Evolutionary conservation across 2,329 filamentous ascomycete species (phyloP).

Genomic region (Trichoderma koningii): DNA sequence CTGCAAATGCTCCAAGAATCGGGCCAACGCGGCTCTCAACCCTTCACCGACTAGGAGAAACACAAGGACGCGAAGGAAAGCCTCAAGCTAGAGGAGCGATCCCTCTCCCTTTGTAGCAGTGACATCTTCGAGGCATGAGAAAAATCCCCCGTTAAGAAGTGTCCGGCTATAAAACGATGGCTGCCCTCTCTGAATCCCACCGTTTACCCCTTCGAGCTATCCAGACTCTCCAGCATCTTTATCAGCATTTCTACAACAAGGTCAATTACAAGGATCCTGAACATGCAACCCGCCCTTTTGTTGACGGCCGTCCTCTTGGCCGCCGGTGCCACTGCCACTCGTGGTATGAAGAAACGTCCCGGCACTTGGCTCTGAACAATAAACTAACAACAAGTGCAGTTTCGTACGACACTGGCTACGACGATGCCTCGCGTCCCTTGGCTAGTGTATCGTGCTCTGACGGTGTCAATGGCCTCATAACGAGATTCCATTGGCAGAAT

Average conservation of each 20-base stretch:
- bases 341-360: conserved; percentile 33
- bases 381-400: conserved; percentile 44
- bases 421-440: conserved; percentile 58
- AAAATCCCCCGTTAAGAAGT: too few relatives aligned
- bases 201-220: too few relatives aligned
- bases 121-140: too few relatives aligned
- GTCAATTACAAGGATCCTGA: conserved; percentile 29
- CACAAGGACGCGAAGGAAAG: too few relatives aligned
- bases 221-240: too few relatives aligned
- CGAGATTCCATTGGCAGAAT: conserved; percentile 59
- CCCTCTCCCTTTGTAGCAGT: too few relatives aligned
- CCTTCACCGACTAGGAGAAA: too few relatives aligned
- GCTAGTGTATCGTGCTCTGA: conserved; percentile 66
- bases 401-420: conserved; percentile 73
- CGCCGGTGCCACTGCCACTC: conserved; percentile 41
- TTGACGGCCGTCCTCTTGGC: conserved; percentile 44
- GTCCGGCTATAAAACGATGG: too few relatives aligned
- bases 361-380: not conserved
- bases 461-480: conserved; percentile 66
- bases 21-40: too few relatives aligned
- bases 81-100: too few relatives aligned
- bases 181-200: too few relatives aligned
- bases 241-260: not conserved
- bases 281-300: conserved; percentile 48
- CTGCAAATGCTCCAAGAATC: too few relatives aligned